A percentile compares a stretch with the other conserved stretches of the same genome.
phyloP scores from a whole-genome alignment of 768 basidiomycete genomes.

The Pleurotus eryngii region DNA sequence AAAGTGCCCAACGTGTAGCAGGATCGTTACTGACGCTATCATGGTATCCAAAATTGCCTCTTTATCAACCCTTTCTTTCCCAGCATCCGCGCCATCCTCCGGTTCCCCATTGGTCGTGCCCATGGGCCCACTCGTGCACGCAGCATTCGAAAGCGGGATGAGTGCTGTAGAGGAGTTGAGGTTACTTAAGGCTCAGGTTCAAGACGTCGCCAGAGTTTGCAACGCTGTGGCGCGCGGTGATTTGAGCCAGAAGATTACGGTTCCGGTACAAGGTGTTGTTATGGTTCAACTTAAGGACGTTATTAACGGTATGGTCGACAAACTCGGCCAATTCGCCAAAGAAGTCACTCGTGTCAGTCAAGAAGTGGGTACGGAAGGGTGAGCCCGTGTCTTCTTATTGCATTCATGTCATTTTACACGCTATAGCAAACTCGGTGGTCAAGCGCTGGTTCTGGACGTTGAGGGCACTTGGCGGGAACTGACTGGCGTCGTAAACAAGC shows the following conservation, averaged over 20 bases:
- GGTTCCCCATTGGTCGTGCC: constrained; percentile 37
- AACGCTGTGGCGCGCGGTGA: constrained; percentile 70
- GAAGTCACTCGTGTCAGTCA: constrained; percentile 85
- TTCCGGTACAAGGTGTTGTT: constrained; percentile 63
- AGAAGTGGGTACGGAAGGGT: constrained; percentile 84
- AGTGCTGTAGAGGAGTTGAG: constrained; percentile 68
- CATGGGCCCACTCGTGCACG: constrained; percentile 49
- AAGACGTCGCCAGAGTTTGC: constrained; percentile 68
- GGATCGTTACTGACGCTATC: constrained; percentile 34
- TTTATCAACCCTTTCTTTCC: constrained; percentile 6
- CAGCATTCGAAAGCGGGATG: constrained; percentile 58
- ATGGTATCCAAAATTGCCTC: constrained; percentile 24
- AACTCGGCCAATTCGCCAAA: constrained; percentile 83
- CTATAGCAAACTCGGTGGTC: constrained; percentile 81
- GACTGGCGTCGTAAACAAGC: constrained; percentile 79
- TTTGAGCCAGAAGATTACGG: constrained; percentile 66
- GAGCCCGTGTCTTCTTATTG: constrained; percentile 9
- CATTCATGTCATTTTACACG: constrained; percentile 29
- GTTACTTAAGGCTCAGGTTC: constrained; percentile 64
- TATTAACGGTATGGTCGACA: constrained; percentile 60
- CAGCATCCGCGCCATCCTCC: constrained; percentile 8
- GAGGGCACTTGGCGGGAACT: constrained; percentile 90
- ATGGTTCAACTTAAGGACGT: constrained; percentile 73
- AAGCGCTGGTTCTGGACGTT: constrained; percentile 82
- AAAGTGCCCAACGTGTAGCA: constrained; percentile 47